Conservation (phyloP, 2,329 filamentous ascomycete species). For the Botryotinia narcissicola region DNA sequence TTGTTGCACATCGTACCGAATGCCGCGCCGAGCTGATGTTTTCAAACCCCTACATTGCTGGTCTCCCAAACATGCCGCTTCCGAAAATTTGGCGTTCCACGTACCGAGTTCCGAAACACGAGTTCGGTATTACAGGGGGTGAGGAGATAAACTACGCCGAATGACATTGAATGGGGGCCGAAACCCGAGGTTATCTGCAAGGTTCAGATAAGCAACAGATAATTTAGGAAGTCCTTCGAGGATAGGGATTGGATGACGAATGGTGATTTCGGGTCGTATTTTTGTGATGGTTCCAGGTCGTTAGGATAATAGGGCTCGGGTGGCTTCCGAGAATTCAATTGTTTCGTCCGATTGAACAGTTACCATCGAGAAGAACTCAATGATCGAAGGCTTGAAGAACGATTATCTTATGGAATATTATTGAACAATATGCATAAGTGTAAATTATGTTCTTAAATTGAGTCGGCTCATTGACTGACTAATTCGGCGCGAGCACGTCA, state of each 20-base stretch:
- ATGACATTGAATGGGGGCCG: background rate
- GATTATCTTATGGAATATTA: background rate
- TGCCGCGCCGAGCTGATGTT: background rate
- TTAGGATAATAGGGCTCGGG: background rate
- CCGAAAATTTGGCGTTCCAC: background rate
- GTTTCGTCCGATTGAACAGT: background rate
- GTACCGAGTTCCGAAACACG: background rate
- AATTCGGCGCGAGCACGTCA: background rate
- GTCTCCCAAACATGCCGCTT: too few relatives aligned
- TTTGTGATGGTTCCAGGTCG: background rate
- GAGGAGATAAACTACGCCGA: background rate
- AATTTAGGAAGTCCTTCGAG: background rate
- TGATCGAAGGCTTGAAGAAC: background rate
- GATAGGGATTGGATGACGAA: background rate
- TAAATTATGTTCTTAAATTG: background rate
- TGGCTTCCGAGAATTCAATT: background rate
- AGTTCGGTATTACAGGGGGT: background rate
- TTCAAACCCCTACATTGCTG: background rate
- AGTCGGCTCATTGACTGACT: background rate
- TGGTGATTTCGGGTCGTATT: background rate
- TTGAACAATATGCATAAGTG: background rate
- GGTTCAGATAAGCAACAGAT: background rate
- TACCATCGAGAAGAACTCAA: background rate
- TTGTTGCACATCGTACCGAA: slow-evolving; percentile 16
- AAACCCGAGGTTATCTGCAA: background rate